Evolutionary conservation across 176 grass and related monocot species (phyloP), one percentile per base, ranked within the genome.

Genomic region (Lolium rigidum): DNA sequence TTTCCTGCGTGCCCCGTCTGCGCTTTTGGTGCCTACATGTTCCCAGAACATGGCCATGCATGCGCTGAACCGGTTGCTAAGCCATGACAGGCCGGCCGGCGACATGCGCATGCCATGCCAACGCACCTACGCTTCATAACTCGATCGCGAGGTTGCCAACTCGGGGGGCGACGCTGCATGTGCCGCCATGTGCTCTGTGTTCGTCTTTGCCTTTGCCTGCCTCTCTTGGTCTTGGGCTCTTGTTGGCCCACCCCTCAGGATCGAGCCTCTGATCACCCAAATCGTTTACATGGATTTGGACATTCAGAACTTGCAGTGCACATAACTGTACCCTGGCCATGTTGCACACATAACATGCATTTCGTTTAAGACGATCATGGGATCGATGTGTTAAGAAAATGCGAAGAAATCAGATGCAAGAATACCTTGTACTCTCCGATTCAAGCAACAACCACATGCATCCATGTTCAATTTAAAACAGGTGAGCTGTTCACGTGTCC

Each of bases 51-150:
- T 73, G 82, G 70, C 43, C 47, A 52, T 75, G 68, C 68, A 17
- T 41, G 15, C n/a, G n/a, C 41, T 51, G 22, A 76, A 52, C 69
- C 57, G 57, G 22, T 28, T 31, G 68, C 24, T 9, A 48, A 74
- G 81, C 82, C 21, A 62, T 74, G 82, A 48, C 67, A 9, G 71
- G 71, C 46, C 71, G 22, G 46, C 71, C 58, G 55, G 51, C 39
- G 52, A 70, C 79, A 83, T 79, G 88, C 84, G 88, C 84, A 65
- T 86, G 84, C 79, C 88, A 83, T 90, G 84, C 79, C 88, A 86
- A 83, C 84, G 48, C 76, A 83, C 74, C 84, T 72, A 35, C 73
- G 65, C 72, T 72, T 55, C 71, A 78, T 82, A 77, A 63, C 88
- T 72, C 78, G 31, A 43, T 7, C 78, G 18, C 63, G 44, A 63